These are phyloP conservation scores for Nepenthes mirabilis DNA, from an alignment of 148 eudicot species.

Conservation along the genomic window DNA sequence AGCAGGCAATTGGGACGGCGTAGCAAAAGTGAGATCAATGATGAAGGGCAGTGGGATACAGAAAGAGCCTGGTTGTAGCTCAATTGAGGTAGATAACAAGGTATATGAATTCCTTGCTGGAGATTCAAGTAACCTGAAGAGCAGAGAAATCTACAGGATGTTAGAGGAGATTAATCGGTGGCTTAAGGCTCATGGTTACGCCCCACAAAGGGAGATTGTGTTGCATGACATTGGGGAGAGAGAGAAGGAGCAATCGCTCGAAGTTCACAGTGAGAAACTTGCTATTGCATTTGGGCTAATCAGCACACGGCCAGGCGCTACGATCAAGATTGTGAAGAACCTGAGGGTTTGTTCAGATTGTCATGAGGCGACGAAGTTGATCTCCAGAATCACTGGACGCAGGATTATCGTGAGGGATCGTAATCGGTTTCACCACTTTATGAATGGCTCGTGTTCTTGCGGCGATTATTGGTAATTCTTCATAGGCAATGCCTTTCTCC, in stretches of 20 bases:
- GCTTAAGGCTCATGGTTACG: constrained; percentile 45
- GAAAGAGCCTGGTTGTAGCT: constrained; percentile 94
- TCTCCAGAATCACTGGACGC: constrained; percentile 70
- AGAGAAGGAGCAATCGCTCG: constrained; percentile 50
- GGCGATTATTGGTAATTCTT: constrained; percentile 70
- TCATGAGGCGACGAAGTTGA: constrained; percentile 59
- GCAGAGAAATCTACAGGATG: constrained; percentile 66
- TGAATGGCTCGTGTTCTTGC: constrained; percentile 72
- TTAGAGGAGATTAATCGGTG: constrained; percentile 51
- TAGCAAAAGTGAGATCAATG: constrained; percentile 49
- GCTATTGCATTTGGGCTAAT: constrained; percentile 80
- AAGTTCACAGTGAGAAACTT: constrained; percentile 78
- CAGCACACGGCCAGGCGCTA: constrained; percentile 54
- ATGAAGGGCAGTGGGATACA: constrained; percentile 60
- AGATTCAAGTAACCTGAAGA: constrained; percentile 60
- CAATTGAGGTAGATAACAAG: constrained; percentile 61
- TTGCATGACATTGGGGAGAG: constrained; percentile 42
- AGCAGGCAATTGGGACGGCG: constrained; percentile 65
- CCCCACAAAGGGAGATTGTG: constrained; percentile 43
- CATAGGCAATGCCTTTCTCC: no score
- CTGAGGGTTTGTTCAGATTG: constrained; percentile 73
- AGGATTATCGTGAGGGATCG: constrained; percentile 74
- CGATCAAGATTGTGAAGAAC: constrained; percentile 75
- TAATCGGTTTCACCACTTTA: constrained; percentile 73
- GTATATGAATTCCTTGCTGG: constrained; percentile 90